Conservation (phyloP, 176 grass and related monocot genomes). For the Aegilops sharonensis region DNA sequence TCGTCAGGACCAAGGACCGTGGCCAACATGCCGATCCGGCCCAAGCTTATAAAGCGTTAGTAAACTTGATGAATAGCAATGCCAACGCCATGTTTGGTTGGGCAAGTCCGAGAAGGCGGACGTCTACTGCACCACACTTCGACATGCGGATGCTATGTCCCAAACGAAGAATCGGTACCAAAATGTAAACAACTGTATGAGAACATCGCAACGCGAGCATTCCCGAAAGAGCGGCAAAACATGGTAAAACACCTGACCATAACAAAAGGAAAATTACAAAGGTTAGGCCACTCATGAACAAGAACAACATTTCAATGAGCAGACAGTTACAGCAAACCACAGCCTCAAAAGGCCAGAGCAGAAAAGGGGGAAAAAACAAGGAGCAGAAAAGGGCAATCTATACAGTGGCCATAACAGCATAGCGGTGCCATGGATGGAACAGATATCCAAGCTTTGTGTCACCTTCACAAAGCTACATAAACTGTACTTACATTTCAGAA, state of each 20-base stretch:
- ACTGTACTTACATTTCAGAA: neutral
- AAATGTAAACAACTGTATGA: neutral
- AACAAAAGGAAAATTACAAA: neutral
- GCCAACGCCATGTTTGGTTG: neutral
- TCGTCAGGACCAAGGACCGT: neutral
- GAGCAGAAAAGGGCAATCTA: neutral
- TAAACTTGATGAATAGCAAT: neutral
- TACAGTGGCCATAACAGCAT: neutral
- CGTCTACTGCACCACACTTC: neutral
- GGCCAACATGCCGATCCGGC: neutral
- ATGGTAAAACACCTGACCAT: neutral
- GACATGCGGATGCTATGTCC: neutral
- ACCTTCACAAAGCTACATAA: neutral
- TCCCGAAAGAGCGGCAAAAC: neutral
- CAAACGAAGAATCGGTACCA: neutral
- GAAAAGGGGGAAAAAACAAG: neutral
- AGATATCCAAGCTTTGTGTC: neutral
- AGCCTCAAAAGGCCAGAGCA: neutral
- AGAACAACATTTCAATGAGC: conserved; percentile 11
- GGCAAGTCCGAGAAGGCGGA: neutral
- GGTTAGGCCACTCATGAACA: neutral
- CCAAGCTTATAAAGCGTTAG: neutral
- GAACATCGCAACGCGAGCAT: neutral
- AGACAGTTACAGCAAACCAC: neutral
- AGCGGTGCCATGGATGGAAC: neutral